Percentiles rank a stretch among this genome's conserved stretches.
Conservation (phyloP, 345 rosid species). For the Nasturtium officinale region DNA sequence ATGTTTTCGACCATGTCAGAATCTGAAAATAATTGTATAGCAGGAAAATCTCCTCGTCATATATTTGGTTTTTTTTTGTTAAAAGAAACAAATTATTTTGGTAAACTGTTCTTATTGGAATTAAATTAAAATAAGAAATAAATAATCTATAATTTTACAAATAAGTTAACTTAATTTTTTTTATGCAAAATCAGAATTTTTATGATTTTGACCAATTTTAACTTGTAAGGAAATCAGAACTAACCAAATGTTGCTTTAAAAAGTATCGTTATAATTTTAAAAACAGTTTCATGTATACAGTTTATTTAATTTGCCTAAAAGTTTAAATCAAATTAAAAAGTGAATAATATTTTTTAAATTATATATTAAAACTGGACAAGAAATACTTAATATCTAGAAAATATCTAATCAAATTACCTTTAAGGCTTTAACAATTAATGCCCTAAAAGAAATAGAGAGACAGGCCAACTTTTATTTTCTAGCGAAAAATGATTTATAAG, state of each 20-base stretch:
- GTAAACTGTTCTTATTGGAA: not conserved
- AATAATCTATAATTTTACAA: not conserved
- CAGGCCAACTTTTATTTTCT: not conserved
- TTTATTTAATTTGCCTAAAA: not conserved
- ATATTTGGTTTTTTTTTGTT: not conserved
- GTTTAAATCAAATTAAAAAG: not conserved
- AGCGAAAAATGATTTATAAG: not conserved
- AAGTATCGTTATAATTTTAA: not conserved
- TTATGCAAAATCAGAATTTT: no score
- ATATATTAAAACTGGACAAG: not conserved
- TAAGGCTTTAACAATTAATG: not conserved
- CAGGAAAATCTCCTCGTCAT: not conserved
- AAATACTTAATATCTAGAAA: not conserved
- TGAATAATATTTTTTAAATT: not conserved
- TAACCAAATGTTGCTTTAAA: not conserved
- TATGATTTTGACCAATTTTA: not conserved
- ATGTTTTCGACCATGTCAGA: conserved; percentile 26
- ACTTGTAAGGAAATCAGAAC: not conserved
- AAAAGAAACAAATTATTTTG: not conserved
- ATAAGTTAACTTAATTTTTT: no score
- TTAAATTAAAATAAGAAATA: not conserved
- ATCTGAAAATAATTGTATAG: not conserved
- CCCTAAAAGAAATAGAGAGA: not conserved
- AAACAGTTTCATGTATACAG: not conserved
- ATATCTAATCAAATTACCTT: not conserved